Conservation (phyloP, 2,329 filamentous ascomycete species). For the Colletotrichum ledebouriae region DNA sequence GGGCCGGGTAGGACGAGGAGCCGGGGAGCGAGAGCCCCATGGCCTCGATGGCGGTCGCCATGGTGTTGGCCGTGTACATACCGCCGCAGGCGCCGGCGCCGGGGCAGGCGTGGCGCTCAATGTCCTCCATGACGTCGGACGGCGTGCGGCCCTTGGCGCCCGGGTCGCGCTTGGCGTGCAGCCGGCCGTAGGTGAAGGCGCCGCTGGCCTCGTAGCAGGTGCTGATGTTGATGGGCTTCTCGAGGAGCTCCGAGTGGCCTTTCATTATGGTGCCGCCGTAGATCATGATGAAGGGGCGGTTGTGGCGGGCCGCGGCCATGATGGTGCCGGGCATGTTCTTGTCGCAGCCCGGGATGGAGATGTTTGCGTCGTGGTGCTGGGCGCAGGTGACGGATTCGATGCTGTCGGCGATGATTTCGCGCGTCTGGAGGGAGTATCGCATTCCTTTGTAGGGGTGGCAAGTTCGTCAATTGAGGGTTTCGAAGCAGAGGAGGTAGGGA, state of each 20-base stretch:
- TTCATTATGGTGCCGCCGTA: slow-evolving; percentile 93
- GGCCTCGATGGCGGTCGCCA: slow-evolving; percentile 91
- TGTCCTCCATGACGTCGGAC: slow-evolving; percentile 85
- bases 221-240: slow-evolving; percentile 86
- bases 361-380: slow-evolving; percentile 93
- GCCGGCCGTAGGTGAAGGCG: slow-evolving; percentile 81
- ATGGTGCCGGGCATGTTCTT: slow-evolving; percentile 97
- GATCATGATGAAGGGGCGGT: slow-evolving; percentile 93
- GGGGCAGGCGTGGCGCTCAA: slow-evolving; percentile 81
- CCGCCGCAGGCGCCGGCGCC: slow-evolving; percentile 79
- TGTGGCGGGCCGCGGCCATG: slow-evolving; percentile 92
- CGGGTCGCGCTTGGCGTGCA: slow-evolving; percentile 76
- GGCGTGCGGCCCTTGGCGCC: slow-evolving; percentile 75
- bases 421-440: slow-evolving; percentile 90
- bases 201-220: slow-evolving; percentile 91
- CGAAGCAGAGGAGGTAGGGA: not conserved
- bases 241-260: slow-evolving; percentile 83
- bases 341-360: slow-evolving; percentile 93
- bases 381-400: slow-evolving; percentile 94
- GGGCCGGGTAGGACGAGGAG: slow-evolving; percentile 85
- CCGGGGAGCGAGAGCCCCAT: slow-evolving; percentile 88
- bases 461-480: slow-evolving; percentile 5
- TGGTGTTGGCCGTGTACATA: slow-evolving; percentile 96
- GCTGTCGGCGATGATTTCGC: slow-evolving; percentile 93
- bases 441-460: slow-evolving; percentile 71